Evolutionary conservation across 169 alveolate species (phyloP), one percentile per base, ranked within the genome.

Genomic region (Ichthyophthirius multifiliis): DNA sequence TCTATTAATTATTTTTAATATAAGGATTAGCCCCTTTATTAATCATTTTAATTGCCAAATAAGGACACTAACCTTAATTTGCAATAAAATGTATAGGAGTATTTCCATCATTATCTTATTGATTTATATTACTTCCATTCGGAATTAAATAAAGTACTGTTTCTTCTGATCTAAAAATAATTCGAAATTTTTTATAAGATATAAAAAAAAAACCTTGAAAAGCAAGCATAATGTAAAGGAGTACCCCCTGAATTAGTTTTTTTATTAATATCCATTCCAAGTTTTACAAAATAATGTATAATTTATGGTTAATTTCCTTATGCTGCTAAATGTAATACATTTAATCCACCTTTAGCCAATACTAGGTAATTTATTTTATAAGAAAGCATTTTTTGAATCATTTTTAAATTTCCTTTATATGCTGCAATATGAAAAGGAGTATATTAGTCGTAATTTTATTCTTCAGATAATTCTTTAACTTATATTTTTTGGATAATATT

Each of bases 241-340:
- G 71, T 20, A 1, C 71, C 71, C 13, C 71, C 71, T 12, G 23
- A 4, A 13, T 55, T 10, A 55, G 23, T 55, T 55, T 55, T 55
- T 20, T 27, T 15, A 18, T 55, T 39, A 10, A 55, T 55, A 18
- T 55, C 4, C 10, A 55, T 20, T 5, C 71, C 71, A 12, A 27
- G 12, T 27, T 55, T 2, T 23, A 55, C 10, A 27, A 55, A 55
- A 27, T 55, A 55, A 23, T 55, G 71, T 55, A 55, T 27, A 15
- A 55, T 20, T 10, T 55, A 39, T 10, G 71, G 71, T 18, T 55
- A 39, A 55, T 55, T 55, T 55, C 71, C 71, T 55, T 55, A 55
- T 2, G 71, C 10, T 1, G 71, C 71, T 7, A 55, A 55, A 27
- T 55, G 71, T 55, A 55, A 55, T 55, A 55, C 71, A 15, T 34